Evolutionary conservation across 305 asterid species (phyloP).

Genomic region (Caryopteris hybrid): DNA sequence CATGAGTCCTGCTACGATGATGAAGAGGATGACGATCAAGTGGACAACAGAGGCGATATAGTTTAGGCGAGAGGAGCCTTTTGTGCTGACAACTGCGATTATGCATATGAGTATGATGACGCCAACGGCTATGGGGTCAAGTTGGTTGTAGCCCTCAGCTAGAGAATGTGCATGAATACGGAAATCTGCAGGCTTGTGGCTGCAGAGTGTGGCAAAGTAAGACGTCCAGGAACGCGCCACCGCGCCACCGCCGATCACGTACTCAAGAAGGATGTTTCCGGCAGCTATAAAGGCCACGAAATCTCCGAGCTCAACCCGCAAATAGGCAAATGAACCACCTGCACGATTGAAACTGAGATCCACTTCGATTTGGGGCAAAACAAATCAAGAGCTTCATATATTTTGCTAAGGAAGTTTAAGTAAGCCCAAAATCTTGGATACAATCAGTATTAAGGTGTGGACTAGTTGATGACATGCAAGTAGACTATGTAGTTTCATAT

Average conservation of each 20-base stretch:
- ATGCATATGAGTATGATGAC: conserved; percentile 41
- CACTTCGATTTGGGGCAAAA: background rate
- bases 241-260: conserved; percentile 68
- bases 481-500: no score
- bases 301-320: conserved; percentile 82
- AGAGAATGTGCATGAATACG: conserved; percentile 45
- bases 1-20: conserved; percentile 53
- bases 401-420: background rate
- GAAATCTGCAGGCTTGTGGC: conserved; percentile 44
- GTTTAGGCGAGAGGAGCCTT: conserved; percentile 75
- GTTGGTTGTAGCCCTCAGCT: conserved; percentile 43
- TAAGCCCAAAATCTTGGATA: no score
- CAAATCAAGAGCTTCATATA: background rate
- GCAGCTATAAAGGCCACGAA: conserved; percentile 83
- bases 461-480: no score
- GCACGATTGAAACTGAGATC: background rate
- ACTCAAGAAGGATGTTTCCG: conserved; percentile 87
- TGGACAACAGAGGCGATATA: conserved; percentile 67
- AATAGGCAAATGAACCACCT: conserved; percentile 88
- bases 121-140: conserved; percentile 80
- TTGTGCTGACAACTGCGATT: conserved; percentile 63
- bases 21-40: conserved; percentile 53
- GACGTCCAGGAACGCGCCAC: conserved; percentile 96
- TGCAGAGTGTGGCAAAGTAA: conserved; percentile 73
- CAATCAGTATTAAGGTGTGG: no score